Percentiles rank a stretch among this genome's conserved stretches.
These are phyloP conservation scores for Cladosporium sp. DNA, from an alignment of 2,329 filamentous ascomycete genomes.

Conservation along the genomic window DNA sequence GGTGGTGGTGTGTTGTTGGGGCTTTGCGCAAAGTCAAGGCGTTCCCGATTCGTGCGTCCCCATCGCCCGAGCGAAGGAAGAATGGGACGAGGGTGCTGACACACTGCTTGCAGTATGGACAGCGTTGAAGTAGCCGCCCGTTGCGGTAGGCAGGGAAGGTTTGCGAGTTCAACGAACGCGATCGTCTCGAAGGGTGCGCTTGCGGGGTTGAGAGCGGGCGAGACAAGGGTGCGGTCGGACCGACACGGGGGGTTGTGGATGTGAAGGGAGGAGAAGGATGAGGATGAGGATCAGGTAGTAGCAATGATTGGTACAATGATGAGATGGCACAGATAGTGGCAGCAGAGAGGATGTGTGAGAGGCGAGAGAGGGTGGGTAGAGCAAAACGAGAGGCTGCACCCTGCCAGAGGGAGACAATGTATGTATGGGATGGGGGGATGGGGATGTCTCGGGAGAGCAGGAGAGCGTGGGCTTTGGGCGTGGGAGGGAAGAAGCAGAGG, in stretches of 20 bases:
- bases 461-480: not conserved
- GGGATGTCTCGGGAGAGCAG: conserved; percentile 10
- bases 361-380: not conserved
- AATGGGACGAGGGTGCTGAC: conserved; percentile 1
- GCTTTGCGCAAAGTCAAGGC: conserved; percentile 8
- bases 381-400: conserved; percentile 5
- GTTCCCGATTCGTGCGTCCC: not conserved
- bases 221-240: conserved; percentile 7
- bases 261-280: not conserved
- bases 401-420: conserved; percentile 5
- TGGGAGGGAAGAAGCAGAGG: not conserved
- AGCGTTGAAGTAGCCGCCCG: conserved; percentile 11
- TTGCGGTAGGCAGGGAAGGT: conserved; percentile 10
- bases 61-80: conserved; percentile 13
- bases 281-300: not conserved
- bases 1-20: not conserved
- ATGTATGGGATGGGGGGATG: not conserved
- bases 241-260: not conserved
- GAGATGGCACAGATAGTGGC: too few relatives aligned
- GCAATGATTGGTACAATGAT: too few relatives aligned
- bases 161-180: conserved; percentile 14
- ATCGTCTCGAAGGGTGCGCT: conserved; percentile 10
- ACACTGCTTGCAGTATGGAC: conserved; percentile 4
- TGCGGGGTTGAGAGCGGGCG: conserved; percentile 3
- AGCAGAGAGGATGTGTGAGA: not conserved